These are phyloP conservation scores for Ambrosiella beaveri DNA, from an alignment of 2,329 filamentous ascomycete genomes.

Conservation along the genomic window DNA sequence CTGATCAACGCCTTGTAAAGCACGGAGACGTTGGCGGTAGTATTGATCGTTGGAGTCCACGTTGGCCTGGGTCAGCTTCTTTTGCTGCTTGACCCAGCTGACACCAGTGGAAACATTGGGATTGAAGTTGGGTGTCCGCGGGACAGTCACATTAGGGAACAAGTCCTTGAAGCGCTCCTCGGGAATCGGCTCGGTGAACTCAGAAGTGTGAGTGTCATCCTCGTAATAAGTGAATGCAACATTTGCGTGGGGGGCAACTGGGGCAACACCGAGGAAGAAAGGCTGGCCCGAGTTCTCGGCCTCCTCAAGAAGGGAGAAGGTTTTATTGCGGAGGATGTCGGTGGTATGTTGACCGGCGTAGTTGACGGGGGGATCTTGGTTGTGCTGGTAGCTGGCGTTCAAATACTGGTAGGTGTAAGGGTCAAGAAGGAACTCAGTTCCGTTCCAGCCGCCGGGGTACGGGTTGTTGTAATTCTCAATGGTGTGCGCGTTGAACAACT, in stretches of 20 bases:
- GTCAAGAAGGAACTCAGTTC: conserved; percentile 41
- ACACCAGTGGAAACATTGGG: conserved; percentile 27
- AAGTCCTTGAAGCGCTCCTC: conserved; percentile 41
- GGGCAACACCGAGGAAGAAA: conserved; percentile 40
- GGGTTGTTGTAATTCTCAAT: conserved; percentile 33
- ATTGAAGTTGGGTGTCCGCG: conserved; percentile 50
- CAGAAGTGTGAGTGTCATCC: conserved; percentile 3
- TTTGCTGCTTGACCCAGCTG: conserved; percentile 27
- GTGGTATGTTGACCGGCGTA: conserved; percentile 35
- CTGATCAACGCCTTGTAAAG: conserved; percentile 30
- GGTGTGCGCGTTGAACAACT: conserved; percentile 35
- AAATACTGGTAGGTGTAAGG: conserved; percentile 52
- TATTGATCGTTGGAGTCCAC: conserved; percentile 23
- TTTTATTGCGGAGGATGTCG: conserved; percentile 34
- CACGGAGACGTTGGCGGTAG: conserved; percentile 25
- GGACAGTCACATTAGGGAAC: conserved; percentile 41
- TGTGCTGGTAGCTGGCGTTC: conserved; percentile 46
- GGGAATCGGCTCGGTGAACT: conserved; percentile 20
- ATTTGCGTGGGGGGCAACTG: conserved; percentile 22
- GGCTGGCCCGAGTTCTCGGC: conserved; percentile 28
- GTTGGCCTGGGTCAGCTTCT: conserved; percentile 19
- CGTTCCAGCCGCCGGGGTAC: conserved; percentile 37
- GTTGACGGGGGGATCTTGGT: conserved; percentile 34
- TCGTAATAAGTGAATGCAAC: conserved; percentile 16
- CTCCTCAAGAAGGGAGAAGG: conserved; percentile 34